Evolutionary conservation across 139 green algal species (phyloP), one percentile per base, ranked within the genome.

Genomic region (Coelastrella sp.): DNA sequence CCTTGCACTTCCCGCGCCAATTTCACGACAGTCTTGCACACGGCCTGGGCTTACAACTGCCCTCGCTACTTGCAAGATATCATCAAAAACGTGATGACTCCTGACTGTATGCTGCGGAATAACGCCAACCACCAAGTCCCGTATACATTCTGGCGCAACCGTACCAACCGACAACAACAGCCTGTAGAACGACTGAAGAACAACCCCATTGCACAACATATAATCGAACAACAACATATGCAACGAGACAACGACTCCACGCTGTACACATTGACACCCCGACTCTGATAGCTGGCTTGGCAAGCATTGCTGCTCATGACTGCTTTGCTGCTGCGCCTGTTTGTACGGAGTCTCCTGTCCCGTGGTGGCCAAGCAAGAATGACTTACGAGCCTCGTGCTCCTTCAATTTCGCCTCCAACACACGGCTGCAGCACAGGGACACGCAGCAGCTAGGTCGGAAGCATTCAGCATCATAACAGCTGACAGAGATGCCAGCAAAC

Each of bases 371-470:
- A 23, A 96, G 66, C 65, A 89, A 65, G 86, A 96, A 96, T 16
- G 64, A 83, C 17, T 74, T 71, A 3, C 94, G 90, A 88, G 96
- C 95, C 23, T 87, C 73, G 89, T 97, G 95, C 94, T 97, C 95
- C 54, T 92, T 89, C 88, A 97, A 91, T 95, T 97, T 97, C 78
- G 94, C 90, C 64, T 91, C 20, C 75, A 96, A 91, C 14, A 95
- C 92, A 8, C 64, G 87, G 14, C 87, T 90, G 85, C 60, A 74
- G 61, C 59, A 59, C 84, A 81, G 84, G 23, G 3, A 84, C 57
- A 84, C n/a, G 56, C 78, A 84, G 56, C 78, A 73, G 7, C 7
- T n/a, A n/a, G n/a, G n/a, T n/a, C n/a, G n/a, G n/a, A n/a, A n/a
- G n/a, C n/a, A n/a, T n/a, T n/a, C n/a, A n/a, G n/a, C n/a, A n/a